These are phyloP conservation scores for Solanum hybrid DNA, from an alignment of 305 asterid species.

Conservation along the genomic window DNA sequence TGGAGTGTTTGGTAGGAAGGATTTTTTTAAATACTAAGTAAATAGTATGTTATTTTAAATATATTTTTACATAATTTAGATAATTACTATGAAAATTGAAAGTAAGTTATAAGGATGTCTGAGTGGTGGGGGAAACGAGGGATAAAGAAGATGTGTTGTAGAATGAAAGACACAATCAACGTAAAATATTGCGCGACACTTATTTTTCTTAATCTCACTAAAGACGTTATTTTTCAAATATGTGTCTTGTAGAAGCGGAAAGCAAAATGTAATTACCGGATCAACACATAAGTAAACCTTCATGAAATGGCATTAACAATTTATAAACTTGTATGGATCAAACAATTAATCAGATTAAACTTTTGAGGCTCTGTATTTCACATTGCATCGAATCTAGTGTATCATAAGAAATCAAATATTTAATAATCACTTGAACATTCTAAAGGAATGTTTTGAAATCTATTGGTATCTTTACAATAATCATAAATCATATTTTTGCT, in stretches of 20 bases:
- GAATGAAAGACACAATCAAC: not conserved
- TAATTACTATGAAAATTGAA: not conserved
- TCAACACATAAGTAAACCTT: not conserved
- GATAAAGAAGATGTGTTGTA: no score
- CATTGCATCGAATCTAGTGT: not conserved
- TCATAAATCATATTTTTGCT: slow-evolving; percentile 33
- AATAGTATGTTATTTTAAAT: no score
- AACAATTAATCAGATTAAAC: not conserved
- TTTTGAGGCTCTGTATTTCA: not conserved
- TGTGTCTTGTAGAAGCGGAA: not conserved
- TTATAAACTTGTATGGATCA: not conserved
- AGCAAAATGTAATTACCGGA: not conserved
- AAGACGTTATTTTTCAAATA: not conserved
- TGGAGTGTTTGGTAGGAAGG: not conserved
- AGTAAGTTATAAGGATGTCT: not conserved
- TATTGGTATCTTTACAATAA: slow-evolving; percentile 36
- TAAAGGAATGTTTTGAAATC: slow-evolving; percentile 30
- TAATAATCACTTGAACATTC: slow-evolving; percentile 26
- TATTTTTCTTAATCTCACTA: not conserved
- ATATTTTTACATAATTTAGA: not conserved
- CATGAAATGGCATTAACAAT: not conserved
- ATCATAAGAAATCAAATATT: not conserved
- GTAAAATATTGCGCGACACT: fast-evolving
- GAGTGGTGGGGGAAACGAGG: not conserved
- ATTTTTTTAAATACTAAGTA: not conserved